Conservation (phyloP, 1,284 basidiomycete species). For the Cutaneotrichosporon mucoides region DNA sequence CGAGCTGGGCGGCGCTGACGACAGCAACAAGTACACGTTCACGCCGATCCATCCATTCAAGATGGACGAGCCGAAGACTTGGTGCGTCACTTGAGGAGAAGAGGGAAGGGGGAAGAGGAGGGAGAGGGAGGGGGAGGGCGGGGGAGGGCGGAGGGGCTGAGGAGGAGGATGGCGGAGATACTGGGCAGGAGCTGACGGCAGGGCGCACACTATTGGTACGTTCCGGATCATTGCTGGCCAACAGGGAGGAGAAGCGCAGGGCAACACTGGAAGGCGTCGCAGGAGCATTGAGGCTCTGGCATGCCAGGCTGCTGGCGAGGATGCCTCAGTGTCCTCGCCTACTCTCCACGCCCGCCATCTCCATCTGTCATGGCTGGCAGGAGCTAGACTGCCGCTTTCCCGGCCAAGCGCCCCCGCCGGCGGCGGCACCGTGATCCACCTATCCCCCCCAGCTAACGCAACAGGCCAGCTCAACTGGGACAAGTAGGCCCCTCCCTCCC, state of each 20-base stretch:
- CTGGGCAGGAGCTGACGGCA: slow-evolving; percentile 7
- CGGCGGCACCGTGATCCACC: too few relatives aligned
- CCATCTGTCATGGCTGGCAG: too few relatives aligned
- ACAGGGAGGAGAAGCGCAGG: too few relatives aligned
- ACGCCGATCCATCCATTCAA: slow-evolving; percentile 49
- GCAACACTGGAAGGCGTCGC: too few relatives aligned
- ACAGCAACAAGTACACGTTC: slow-evolving; percentile 31
- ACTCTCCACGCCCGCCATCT: too few relatives aligned
- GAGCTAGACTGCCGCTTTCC: too few relatives aligned
- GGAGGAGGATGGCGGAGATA: background rate
- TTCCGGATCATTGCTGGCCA: too few relatives aligned
- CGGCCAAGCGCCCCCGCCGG: too few relatives aligned
- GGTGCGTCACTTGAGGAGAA: slow-evolving; percentile 31
- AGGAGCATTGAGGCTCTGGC: too few relatives aligned
- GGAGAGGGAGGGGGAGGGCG: background rate
- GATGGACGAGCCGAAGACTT: slow-evolving; percentile 47
- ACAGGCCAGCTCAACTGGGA: slow-evolving; percentile 50
- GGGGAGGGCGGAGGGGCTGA: background rate
- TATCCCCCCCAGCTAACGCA: too few relatives aligned
- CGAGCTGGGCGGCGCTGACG: background rate
- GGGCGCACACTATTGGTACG: slow-evolving; percentile 28
- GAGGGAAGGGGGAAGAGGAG: background rate
- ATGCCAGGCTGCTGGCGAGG: too few relatives aligned
- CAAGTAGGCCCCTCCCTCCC: slow-evolving; percentile 24
- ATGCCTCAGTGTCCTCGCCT: too few relatives aligned